Conservation (phyloP, 768 basidiomycete species). For the Collybia sordida region DNA sequence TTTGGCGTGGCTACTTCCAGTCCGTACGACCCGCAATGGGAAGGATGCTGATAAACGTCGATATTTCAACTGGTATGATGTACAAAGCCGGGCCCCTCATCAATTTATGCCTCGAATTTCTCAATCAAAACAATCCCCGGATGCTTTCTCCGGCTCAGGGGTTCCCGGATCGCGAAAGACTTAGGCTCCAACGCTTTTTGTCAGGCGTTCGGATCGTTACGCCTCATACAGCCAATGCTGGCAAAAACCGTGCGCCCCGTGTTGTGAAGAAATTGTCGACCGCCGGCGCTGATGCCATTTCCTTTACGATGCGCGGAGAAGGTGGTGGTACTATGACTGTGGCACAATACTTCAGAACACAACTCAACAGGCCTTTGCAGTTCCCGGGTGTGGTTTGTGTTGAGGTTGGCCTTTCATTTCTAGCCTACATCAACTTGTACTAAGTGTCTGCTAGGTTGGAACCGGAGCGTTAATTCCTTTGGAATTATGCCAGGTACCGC, state of each 20-base stretch:
- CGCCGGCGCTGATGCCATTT: constrained; percentile 45
- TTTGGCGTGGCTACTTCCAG: constrained; percentile 84
- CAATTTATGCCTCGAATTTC: constrained; percentile 55
- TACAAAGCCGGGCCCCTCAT: constrained; percentile 64
- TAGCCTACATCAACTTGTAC: neutral
- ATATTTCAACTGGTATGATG: constrained; percentile 77
- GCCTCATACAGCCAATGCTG: constrained; percentile 6
- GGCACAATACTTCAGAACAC: constrained; percentile 14
- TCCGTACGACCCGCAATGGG: constrained; percentile 69
- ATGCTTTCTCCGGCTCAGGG: constrained; percentile 31
- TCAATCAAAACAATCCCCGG: constrained; percentile 34
- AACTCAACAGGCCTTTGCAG: constrained; percentile 31
- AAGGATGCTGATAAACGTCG: constrained; percentile 69
- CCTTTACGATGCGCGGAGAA: constrained; percentile 52
- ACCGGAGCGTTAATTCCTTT: constrained; percentile 63
- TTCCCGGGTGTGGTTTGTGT: constrained; percentile 52
- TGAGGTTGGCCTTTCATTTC: constrained; percentile 38
- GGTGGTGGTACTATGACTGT: constrained; percentile 16
- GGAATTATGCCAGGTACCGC: constrained; percentile 60
- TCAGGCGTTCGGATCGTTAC: constrained; percentile 29
- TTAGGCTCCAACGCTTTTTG: constrained; percentile 38
- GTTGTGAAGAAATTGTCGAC: constrained; percentile 55
- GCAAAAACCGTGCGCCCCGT: constrained; percentile 29
- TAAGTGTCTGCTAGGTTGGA: constrained; percentile 43
- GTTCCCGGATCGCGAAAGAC: constrained; percentile 51